Evolutionary conservation across 2,329 filamentous ascomycete species (phyloP).

Genomic region (Fusarium graminum): DNA sequence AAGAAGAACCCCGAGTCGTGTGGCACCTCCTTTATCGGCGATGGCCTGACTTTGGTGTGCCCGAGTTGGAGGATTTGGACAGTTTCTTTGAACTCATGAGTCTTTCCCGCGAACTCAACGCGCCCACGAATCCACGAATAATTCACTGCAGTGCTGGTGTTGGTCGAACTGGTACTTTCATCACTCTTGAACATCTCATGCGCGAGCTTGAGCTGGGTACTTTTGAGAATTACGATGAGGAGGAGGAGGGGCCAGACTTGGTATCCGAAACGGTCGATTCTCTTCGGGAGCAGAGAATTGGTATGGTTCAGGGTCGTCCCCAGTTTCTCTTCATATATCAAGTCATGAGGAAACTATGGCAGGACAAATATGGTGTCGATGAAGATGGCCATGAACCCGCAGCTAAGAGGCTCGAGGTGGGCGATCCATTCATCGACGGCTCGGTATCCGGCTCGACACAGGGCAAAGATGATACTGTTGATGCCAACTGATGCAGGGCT

Average conservation of each 20-base stretch:
- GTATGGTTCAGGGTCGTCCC: conserved; percentile 92
- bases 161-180: conserved; percentile 94
- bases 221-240: conserved; percentile 63
- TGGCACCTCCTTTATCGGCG: conserved; percentile 88
- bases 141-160: conserved; percentile 93
- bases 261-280: conserved; percentile 83
- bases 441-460: conserved; percentile 35
- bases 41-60: conserved; percentile 93
- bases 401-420: conserved; percentile 66
- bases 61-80: conserved; percentile 74
- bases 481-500: conserved; percentile 23
- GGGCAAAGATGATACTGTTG: conserved; percentile 10
- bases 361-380: conserved; percentile 68
- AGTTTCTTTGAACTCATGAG: conserved; percentile 78
- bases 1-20: conserved; percentile 68
- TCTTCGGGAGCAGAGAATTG: conserved; percentile 87
- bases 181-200: conserved; percentile 92
- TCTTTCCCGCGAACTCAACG: conserved; percentile 71
- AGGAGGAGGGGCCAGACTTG: conserved; percentile 66
- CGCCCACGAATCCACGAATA: conserved; percentile 75
- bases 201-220: conserved; percentile 83
- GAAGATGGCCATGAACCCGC: conserved; percentile 61
- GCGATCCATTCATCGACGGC: conserved; percentile 58
- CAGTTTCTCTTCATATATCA: conserved; percentile 93
- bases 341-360: conserved; percentile 81